phyloP scores from a whole-genome alignment of 140 eudicot genomes.

The Erigeron philadelphicus region DNA sequence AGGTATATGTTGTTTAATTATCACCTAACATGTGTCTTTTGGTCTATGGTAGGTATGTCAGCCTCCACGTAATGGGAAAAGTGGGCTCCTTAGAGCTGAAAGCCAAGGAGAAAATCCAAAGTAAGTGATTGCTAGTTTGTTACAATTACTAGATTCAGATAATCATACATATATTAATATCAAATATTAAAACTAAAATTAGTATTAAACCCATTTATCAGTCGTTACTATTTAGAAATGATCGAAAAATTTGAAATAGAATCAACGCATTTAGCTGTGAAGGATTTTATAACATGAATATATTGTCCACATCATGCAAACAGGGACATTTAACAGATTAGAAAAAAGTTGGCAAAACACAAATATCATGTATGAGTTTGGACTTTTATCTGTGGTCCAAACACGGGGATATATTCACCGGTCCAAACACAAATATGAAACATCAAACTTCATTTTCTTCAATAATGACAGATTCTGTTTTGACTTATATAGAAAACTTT shows the following conservation, averaged over 20 bases:
- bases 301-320: slow-evolving; percentile 27
- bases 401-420: slow-evolving; percentile 8
- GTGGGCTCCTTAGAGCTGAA: slow-evolving; percentile 78
- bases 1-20: not conserved
- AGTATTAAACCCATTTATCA: too few relatives aligned
- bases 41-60: slow-evolving; percentile 60
- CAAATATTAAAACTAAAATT: not conserved
- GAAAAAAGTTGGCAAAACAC: slow-evolving; percentile 22
- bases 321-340: slow-evolving; percentile 34
- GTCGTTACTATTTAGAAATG: not conserved
- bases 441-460: not conserved
- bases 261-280: slow-evolving; percentile 16
- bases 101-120: slow-evolving; percentile 57
- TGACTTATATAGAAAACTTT: slow-evolving; percentile 8
- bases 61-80: slow-evolving; percentile 64
- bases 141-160: slow-evolving; percentile 7
- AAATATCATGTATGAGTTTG: slow-evolving; percentile 17
- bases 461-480: not conserved
- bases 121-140: slow-evolving; percentile 36
- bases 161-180: not conserved
- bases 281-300: slow-evolving; percentile 3
- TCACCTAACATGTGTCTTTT: slow-evolving; percentile 23
- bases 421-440: slow-evolving; percentile 16
- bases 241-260: not conserved
- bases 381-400: slow-evolving; percentile 26